phyloP scores from a whole-genome alignment of 2,329 filamentous ascomycete genomes.

The Diplodia scrobiculata region DNA sequence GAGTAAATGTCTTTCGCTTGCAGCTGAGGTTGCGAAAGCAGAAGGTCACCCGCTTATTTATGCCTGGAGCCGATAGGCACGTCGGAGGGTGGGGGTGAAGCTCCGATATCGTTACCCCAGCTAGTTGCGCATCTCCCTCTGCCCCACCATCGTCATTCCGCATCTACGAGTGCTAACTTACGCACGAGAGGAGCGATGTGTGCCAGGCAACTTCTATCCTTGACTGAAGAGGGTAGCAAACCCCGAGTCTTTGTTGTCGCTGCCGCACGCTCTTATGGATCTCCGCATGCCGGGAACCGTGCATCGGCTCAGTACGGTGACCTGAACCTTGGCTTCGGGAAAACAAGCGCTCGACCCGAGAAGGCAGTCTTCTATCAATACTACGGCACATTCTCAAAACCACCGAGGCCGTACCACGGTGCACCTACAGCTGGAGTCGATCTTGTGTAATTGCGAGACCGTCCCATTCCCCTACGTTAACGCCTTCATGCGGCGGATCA shows the following conservation, averaged over 20 bases:
- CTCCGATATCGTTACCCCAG: slow-evolving; percentile 6
- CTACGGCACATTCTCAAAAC: background rate
- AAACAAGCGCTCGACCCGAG: background rate
- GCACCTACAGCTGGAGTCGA: too few relatives aligned
- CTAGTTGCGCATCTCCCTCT: background rate
- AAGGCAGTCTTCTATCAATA: background rate
- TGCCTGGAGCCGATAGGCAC: background rate
- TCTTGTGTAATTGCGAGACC: too few relatives aligned
- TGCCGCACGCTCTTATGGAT: background rate
- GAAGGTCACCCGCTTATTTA: background rate
- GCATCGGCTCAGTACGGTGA: too few relatives aligned
- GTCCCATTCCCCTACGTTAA: too few relatives aligned
- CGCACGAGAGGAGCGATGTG: background rate
- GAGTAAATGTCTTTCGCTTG: background rate
- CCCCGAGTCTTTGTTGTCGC: background rate
- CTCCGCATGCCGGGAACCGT: background rate
- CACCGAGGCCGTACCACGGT: background rate
- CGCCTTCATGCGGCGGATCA: too few relatives aligned
- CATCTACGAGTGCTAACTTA: background rate
- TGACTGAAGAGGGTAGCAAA: background rate
- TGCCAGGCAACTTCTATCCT: background rate
- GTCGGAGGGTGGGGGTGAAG: slow-evolving; percentile 11
- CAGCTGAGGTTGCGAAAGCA: background rate
- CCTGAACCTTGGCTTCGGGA: too few relatives aligned
- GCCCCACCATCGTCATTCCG: background rate